Conservation (phyloP, 768 basidiomycete genomes). For the Fibroporia radiculosa region DNA sequence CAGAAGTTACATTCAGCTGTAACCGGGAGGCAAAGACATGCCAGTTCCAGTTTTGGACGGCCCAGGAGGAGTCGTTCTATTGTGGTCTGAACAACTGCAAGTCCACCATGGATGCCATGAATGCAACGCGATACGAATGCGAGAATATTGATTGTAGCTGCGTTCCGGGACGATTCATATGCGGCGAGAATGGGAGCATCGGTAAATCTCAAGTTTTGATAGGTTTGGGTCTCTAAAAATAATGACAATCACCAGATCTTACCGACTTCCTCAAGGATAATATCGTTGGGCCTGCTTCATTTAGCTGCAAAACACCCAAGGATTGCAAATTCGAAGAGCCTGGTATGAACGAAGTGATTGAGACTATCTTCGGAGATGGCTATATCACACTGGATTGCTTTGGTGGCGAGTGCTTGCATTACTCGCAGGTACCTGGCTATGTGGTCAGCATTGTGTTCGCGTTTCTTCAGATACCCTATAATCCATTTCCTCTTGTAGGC, state of each 20-base stretch:
- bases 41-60: conserved; percentile 98
- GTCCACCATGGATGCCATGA: conserved; percentile 41
- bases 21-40: conserved; percentile 56
- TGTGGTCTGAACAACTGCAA: conserved; percentile 75
- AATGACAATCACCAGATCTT: conserved; percentile 53
- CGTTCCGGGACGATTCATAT: conserved; percentile 90
- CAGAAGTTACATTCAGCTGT: conserved; percentile 96
- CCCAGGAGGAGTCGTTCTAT: conserved; percentile 90
- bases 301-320: conserved; percentile 63
- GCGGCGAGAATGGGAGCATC: conserved; percentile 90
- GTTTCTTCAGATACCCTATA: background rate
- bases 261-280: conserved; percentile 85
- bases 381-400: conserved; percentile 84
- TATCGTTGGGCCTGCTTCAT: conserved; percentile 85
- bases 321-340: conserved; percentile 93
- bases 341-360: conserved; percentile 93
- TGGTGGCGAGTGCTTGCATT: conserved; percentile 91
- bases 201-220: conserved; percentile 44
- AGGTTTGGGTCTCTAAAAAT: background rate
- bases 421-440: conserved; percentile 92
- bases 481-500: conserved; percentile 30
- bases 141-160: conserved; percentile 84
- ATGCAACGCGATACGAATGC: conserved; percentile 74
- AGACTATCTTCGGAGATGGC: conserved; percentile 86
- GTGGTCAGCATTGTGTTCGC: conserved; percentile 34